These are phyloP conservation scores for Cyclotella choctawhatcheeana DNA, from an alignment of 108 stramenopile genomes.

Conservation along the genomic window DNA sequence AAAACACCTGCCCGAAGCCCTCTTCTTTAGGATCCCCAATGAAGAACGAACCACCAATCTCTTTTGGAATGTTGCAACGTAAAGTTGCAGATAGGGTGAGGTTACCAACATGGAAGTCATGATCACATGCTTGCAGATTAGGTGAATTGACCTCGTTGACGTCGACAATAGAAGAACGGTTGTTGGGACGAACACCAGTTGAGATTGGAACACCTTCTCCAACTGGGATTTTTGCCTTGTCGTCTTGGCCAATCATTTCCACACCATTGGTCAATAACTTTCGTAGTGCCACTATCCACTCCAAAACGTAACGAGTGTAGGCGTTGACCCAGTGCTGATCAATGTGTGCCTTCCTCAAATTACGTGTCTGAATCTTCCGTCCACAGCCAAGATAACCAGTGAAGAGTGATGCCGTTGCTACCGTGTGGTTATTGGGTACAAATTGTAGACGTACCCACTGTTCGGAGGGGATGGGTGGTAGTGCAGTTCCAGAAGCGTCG, in stretches of 20 bases:
- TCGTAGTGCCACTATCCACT: conserved; percentile 8
- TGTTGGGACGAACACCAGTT: not conserved
- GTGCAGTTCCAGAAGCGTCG: not conserved
- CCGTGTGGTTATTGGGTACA: not conserved
- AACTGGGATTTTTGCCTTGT: conserved; percentile 16
- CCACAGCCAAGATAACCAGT: not conserved
- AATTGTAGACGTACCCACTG: not conserved
- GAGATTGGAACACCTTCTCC: conserved; percentile 9
- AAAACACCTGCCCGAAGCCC: not conserved
- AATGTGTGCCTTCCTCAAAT: conserved; percentile 3
- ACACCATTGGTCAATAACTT: not conserved
- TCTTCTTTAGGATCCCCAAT: not conserved
- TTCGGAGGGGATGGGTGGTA: not conserved
- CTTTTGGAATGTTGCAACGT: conserved; percentile 8
- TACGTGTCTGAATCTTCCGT: not conserved
- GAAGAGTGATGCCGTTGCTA: not conserved
- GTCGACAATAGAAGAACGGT: not conserved
- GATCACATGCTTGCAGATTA: not conserved
- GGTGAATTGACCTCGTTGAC: too few relatives aligned
- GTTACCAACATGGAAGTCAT: conserved; percentile 11
- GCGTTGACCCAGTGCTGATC: conserved; percentile 18
- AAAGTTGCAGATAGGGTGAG: not conserved
- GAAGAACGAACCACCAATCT: conserved; percentile 21
- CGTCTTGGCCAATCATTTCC: conserved; percentile 9
- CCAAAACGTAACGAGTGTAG: not conserved